Base-by-base conservation (phyloP, 768 basidiomycete species). In the Tremella mesenterica region DNA sequence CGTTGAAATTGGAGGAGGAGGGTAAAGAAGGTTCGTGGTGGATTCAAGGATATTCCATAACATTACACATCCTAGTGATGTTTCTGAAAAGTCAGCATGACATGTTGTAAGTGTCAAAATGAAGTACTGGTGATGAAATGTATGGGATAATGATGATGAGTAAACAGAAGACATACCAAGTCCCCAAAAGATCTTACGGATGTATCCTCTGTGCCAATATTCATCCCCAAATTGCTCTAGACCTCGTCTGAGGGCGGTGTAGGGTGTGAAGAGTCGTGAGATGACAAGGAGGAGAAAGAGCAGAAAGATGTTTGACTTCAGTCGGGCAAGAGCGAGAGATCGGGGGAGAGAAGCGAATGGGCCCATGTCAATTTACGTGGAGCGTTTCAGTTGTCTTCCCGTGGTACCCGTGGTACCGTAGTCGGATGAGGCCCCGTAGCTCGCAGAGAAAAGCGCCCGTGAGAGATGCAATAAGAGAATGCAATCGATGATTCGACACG, bases 241-340 rank as follows among this genome's bases (percentile, higher is more conserved):
- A 2, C 56, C 54, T 12, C 60, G 28, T 18, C 58, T 20, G 8
- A 69, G 13, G 6, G 61, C 44, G 16, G 45, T 33, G 31, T 63
- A 69, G 8, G 67, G 64, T 27, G 67, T 55, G 50, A 69, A 64
- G 27, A 56, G 28, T 9, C 28, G 23, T 20, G 47, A 48, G 25
- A 65, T 10, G 9, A 56, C 7, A 10, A 33, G 20, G 34, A 52
- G 45, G 18, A 69, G 44, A 30, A 61, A 51, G 10, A 69, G 44
- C 14, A 53, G 43, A 53, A 69, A 63, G 28, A 58, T n/a, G 48
- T 69, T 69, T 30, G 60, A 48, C 50, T 69, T 69, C 12, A 69
- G 53, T 14, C 64, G 41, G 7, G 50, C 50, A 14, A 29, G 50
- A 10, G 67, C 64, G 20, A 63, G 27, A 14, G 51, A 23, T 3